Conservation (phyloP, 2,329 filamentous ascomycete genomes). For the Furcasterigmium furcatum region DNA sequence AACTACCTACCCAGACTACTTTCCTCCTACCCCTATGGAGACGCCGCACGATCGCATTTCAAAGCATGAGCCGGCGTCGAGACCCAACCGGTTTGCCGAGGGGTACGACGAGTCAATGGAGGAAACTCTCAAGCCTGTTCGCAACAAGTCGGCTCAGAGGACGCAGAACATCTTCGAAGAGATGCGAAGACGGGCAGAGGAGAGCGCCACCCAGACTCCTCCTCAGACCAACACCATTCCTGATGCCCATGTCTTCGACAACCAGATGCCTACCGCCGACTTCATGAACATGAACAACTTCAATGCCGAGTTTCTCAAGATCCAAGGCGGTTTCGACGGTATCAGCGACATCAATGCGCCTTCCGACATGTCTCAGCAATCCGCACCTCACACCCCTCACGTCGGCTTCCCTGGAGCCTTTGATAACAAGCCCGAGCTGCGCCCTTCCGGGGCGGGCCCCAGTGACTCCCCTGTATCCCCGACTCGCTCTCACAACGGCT, state of each 20-base stretch:
- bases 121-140: constrained; percentile 59
- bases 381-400: constrained; percentile 46
- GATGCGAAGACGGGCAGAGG: constrained; percentile 54
- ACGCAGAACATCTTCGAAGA: constrained; percentile 55
- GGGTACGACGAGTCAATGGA: constrained; percentile 65
- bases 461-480: constrained; percentile 16
- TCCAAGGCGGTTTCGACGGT: constrained; percentile 27
- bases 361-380: constrained; percentile 46
- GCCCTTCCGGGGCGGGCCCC: constrained; percentile 14
- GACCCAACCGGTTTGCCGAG: constrained; percentile 52
- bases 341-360: constrained; percentile 33
- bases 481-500: constrained; percentile 16
- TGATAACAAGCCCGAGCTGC: constrained; percentile 38
- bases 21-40: constrained; percentile 65
- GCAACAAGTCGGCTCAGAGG: constrained; percentile 37
- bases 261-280: constrained; percentile 46
- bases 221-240: constrained; percentile 18
- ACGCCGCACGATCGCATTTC: constrained; percentile 51
- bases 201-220: constrained; percentile 27
- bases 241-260: constrained; percentile 40
- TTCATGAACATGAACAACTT: constrained; percentile 54
- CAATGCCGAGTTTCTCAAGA: constrained; percentile 39
- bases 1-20: constrained; percentile 44
- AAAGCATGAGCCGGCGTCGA: constrained; percentile 32
- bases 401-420: constrained; percentile 38